Percentiles rank a stretch among this genome's conserved stretches.
These are phyloP conservation scores for Dicorynia guianensis DNA, from an alignment of 306 rosid species.

Conservation along the genomic window DNA sequence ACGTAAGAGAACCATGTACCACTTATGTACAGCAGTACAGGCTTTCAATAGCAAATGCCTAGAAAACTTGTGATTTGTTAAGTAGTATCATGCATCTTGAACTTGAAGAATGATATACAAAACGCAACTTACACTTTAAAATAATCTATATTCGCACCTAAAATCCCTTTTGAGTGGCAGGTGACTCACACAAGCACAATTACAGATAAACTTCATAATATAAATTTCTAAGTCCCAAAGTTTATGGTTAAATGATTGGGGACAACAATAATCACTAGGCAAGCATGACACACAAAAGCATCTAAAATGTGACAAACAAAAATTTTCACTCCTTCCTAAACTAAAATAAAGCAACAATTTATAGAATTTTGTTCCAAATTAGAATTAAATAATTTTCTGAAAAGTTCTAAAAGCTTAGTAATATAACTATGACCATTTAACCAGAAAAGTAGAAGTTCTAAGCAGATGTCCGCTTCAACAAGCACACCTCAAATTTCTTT, in stretches of 20 bases:
- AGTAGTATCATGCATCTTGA: background rate
- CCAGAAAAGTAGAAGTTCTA: slow-evolving; percentile 8
- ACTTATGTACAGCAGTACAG: background rate
- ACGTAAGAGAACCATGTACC: slow-evolving; percentile 1
- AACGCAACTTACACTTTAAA: background rate
- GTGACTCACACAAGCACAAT: too few species aligned
- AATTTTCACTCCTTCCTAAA: background rate
- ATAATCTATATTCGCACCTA: too few species aligned
- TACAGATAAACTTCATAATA: too few species aligned
- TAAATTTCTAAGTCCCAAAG: too few species aligned
- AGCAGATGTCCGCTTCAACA: slow-evolving; percentile 26
- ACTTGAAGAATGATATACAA: background rate
- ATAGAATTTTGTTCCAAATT: background rate
- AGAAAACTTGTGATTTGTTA: too few species aligned
- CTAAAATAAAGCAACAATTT: background rate
- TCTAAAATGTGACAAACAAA: background rate
- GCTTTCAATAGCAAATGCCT: background rate
- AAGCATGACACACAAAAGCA: background rate
- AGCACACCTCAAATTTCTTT: background rate
- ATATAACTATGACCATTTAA: slow-evolving; percentile 6
- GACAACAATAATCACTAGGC: too few species aligned
- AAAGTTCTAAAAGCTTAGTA: background rate
- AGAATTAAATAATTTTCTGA: background rate
- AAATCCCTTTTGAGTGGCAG: too few species aligned
- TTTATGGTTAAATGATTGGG: too few species aligned